Evolutionary conservation across 2,329 filamentous ascomycete genomes (phyloP), one percentile per base, ranked within the genome.

Genomic region (Pezicula carpinea): DNA sequence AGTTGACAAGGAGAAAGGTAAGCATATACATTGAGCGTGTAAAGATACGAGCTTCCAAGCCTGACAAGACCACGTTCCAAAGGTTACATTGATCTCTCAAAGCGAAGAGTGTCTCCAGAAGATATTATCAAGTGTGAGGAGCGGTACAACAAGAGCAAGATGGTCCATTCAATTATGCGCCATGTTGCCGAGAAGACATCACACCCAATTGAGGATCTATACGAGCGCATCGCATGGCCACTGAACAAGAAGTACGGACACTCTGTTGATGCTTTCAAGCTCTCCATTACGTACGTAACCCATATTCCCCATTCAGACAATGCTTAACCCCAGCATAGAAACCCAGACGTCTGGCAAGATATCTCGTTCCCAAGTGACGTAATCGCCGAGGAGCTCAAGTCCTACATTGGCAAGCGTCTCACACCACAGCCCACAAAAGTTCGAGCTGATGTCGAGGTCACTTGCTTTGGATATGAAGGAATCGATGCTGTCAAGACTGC

Each of bases 131-230:
- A 96, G 75, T 99, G 95, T 68, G 93, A 99, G 69, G 93, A 99
- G 76, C 83, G 93, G 60, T 99, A 96, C 80, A 99, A 99, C 82
- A 99, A 99, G 84, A 89, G 89, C 76, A 99, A 99, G 78, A 95
- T 96, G 77, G 93, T 97, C 34, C 93, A 99, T 72, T 95, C 89
- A 46, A 96, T 99, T 71, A 92, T 99, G 88, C 86, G 92, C 68
- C 93, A 99, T 69, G 93, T 99, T 53, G 92, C 93, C 58, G 91
- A 99, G 75, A 96, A 96, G 80, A 95, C 90, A 36, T 83, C 87
- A 65, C 87, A 83, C 23, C 91, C 92, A n/a, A 95, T 99, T 64
- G 89, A 97, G 76, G 80, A 83, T 44, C 80, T 99, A 48, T 99
- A 99, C 72, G 85, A 96, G 77, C 83, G 77, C 59, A 96, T 99